Evolutionary conservation across 176 grass and related monocot species (phyloP), one percentile per base, ranked within the genome.

Genomic region (Aegilops speltoides): DNA sequence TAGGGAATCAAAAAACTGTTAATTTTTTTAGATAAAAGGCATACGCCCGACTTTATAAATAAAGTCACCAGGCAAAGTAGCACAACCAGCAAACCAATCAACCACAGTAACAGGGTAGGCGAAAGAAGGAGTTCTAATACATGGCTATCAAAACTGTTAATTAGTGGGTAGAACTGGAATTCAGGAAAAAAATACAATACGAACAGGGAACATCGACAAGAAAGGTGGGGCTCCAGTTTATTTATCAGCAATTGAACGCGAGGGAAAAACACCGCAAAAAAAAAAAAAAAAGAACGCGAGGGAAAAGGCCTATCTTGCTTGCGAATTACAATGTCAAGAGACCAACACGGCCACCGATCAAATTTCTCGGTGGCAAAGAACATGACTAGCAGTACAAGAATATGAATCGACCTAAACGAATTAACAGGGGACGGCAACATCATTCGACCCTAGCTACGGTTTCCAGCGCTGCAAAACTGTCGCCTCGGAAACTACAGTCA

Each of bases 401-500:
- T 23, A 68, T 46, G 22, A 40, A 84, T 17, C 31, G 28, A 43
- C 69, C 83, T 59, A 68, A 91, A 91, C 23, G 68, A 81, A 87
- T 87, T 77, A 77, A 77, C 74, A 77, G 48, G 20, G 32, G 52
- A 40, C 28, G 12, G 31, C 19, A 8, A 76, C 40, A 67, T 67
- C 4, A 54, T 66, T 77, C 23, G 36, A 78, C 9, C 31, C 76
- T 87, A 91, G 45, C 76, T 74, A 75, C 25, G 34, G 70, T 31
- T 78, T 81, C 87, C 76, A 63, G 34, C 64, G 73, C 71, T 66
- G 73, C 81, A 88, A 91, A 88, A 88, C 65, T 70, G 82, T 68
- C 63, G 70, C 77, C 23, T 76, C 62, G 29, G 26, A 34, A 70
- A 71, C 34, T 84, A 69, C 60, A 9, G 81, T 77, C 8, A 16